phyloP scores from a whole-genome alignment of 495 filamentous ascomycete species.

The Usnea hakonensis region DNA sequence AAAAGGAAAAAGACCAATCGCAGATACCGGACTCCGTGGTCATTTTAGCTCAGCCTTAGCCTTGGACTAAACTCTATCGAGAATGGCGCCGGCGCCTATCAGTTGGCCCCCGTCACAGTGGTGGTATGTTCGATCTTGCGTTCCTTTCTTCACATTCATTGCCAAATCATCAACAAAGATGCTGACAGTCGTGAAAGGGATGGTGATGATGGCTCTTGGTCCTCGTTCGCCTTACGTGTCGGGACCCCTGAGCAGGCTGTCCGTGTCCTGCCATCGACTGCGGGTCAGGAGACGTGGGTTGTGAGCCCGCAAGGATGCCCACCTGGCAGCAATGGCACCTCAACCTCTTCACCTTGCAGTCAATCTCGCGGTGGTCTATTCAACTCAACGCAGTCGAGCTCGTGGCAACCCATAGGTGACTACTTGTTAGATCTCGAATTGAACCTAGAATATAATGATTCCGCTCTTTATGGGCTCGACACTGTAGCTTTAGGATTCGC shows the following conservation, averaged over 20 bases:
- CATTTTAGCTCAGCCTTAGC: neutral
- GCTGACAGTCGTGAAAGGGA: slow-evolving; percentile 30
- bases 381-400: slow-evolving; percentile 38
- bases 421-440: slow-evolving; percentile 34
- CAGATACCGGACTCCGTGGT: neutral
- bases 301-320: slow-evolving; percentile 28
- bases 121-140: neutral
- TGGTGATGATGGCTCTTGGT: slow-evolving; percentile 47
- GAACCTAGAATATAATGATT: slow-evolving; percentile 37
- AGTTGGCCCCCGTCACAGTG: slow-evolving; percentile 17
- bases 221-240: slow-evolving; percentile 41
- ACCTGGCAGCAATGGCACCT: slow-evolving; percentile 4
- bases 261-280: slow-evolving; percentile 41
- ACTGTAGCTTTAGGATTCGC: slow-evolving; percentile 40
- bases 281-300: slow-evolving; percentile 37
- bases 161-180: neutral
- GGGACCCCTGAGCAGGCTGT: slow-evolving; percentile 41
- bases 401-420: slow-evolving; percentile 36
- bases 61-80: neutral
- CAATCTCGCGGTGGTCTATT: slow-evolving; percentile 42
- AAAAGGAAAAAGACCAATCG: neutral
- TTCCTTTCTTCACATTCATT: neutral
- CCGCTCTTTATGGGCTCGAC: slow-evolving; percentile 42
- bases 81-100: slow-evolving; percentile 7
- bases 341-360: slow-evolving; percentile 32